Evolutionary conservation across 441 rosid species (phyloP).

Genomic region (Populus hybrid): DNA sequence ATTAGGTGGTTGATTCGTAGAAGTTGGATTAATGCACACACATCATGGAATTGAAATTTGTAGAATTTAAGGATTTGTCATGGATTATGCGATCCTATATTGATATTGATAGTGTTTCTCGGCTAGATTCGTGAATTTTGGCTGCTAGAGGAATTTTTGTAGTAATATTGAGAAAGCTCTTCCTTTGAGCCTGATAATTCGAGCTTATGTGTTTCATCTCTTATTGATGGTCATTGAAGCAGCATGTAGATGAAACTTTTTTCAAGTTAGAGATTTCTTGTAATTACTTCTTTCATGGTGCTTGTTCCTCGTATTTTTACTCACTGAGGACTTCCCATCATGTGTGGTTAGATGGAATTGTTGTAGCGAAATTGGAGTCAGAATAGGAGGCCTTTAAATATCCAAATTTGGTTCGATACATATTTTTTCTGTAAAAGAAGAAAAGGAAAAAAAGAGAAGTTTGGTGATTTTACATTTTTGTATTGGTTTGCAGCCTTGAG

Average conservation of each 20-base stretch:
- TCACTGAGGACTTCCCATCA: background rate
- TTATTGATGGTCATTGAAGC: background rate
- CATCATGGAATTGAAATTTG: background rate
- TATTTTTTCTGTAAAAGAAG: background rate
- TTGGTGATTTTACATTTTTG: background rate
- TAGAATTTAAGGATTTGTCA: background rate
- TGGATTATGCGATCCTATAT: background rate
- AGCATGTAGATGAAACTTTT: background rate
- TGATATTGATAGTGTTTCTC: background rate
- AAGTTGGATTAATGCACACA: background rate
- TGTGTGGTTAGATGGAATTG: background rate
- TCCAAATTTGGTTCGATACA: background rate
- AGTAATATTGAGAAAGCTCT: background rate
- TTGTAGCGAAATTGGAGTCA: background rate
- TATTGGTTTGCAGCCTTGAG: slow-evolving; percentile 42
- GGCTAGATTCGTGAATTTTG: background rate
- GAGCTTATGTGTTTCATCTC: too few species aligned
- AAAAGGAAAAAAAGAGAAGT: background rate
- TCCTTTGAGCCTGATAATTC: background rate
- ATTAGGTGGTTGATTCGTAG: background rate
- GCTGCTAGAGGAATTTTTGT: background rate
- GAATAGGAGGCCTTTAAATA: background rate
- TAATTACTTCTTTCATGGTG: background rate
- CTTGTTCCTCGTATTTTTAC: background rate
- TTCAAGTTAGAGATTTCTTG: background rate